These are phyloP conservation scores for Penicillium atrosanguineum DNA, from an alignment of 495 filamentous ascomycete species.

Conservation along the genomic window DNA sequence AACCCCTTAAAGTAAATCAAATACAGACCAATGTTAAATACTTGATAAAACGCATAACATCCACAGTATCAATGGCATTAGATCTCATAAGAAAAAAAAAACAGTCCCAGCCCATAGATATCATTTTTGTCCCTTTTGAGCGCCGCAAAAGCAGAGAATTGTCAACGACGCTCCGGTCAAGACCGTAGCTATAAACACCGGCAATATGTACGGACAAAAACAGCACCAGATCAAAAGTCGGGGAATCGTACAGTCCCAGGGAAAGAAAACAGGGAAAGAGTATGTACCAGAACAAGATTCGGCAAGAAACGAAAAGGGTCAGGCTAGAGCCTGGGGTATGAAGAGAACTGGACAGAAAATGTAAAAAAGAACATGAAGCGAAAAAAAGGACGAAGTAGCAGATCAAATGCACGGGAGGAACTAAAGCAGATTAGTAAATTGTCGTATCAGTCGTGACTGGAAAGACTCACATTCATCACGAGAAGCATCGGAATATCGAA, in stretches of 20 bases:
- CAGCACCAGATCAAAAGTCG: slow-evolving; percentile 7
- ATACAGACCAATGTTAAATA: background rate
- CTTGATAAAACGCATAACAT: background rate
- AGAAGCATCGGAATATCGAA: slow-evolving; percentile 99
- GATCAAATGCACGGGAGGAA: slow-evolving; percentile 50
- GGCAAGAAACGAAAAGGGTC: slow-evolving; percentile 8
- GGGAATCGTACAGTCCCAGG: slow-evolving; percentile 33
- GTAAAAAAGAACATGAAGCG: background rate
- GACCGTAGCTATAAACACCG: slow-evolving; percentile 8
- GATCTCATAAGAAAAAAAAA: slow-evolving; percentile 19
- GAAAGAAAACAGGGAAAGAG: slow-evolving; percentile 14
- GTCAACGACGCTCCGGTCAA: slow-evolving; percentile 10
- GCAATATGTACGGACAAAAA: slow-evolving; percentile 20
- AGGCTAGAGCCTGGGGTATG: slow-evolving; percentile 21
- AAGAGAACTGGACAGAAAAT: slow-evolving; percentile 8
- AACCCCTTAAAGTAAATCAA: background rate
- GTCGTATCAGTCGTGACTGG: background rate
- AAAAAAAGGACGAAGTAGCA: background rate
- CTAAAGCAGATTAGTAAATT: slow-evolving; percentile 21
- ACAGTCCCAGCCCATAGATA: slow-evolving; percentile 23
- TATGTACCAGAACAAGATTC: slow-evolving; percentile 19
- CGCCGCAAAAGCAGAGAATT: slow-evolving; percentile 20
- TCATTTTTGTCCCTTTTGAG: slow-evolving; percentile 27
- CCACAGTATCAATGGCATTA: slow-evolving; percentile 20
- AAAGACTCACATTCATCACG: slow-evolving; percentile 83